Evolutionary conservation across 495 filamentous ascomycete species (phyloP).

Genomic region (Penicillium cosmopolitanum): DNA sequence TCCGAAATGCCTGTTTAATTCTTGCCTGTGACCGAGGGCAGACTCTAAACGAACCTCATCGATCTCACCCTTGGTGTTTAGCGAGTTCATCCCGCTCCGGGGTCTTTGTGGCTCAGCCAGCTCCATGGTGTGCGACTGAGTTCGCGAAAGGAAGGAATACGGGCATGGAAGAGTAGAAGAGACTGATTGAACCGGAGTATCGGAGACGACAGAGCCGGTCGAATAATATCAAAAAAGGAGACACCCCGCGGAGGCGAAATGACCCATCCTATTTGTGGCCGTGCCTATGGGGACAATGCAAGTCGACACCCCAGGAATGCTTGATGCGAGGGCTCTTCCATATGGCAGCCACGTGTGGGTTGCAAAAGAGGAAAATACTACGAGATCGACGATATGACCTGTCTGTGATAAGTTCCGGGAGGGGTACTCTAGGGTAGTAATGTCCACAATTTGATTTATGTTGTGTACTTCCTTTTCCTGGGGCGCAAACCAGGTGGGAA

Average conservation of each 20-base stretch:
- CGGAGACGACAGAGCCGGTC: background rate
- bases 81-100: constrained; percentile 13
- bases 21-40: constrained; percentile 50
- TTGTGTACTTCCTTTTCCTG: too few relatives aligned
- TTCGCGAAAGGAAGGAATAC: background rate
- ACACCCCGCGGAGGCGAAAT: constrained; percentile 9
- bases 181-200: background rate
- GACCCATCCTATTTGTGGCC: constrained; percentile 15
- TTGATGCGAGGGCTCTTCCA: constrained; percentile 28
- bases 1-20: constrained; percentile 43
- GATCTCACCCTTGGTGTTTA: constrained; percentile 26
- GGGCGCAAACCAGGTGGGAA: background rate
- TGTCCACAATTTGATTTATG: background rate
- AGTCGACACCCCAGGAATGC: constrained; percentile 22
- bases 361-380: constrained; percentile 10
- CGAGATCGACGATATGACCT: constrained; percentile 14
- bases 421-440: background rate
- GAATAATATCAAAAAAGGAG: constrained; percentile 10
- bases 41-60: constrained; percentile 47
- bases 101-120: constrained; percentile 8
- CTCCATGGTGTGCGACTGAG: constrained; percentile 12
- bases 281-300: constrained; percentile 15
- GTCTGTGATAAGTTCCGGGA: constrained; percentile 7
- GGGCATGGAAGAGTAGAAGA: background rate
- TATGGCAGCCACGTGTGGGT: constrained; percentile 35